phyloP scores from a whole-genome alignment of 169 alveolate species.

The Plasmodium fragile region DNA sequence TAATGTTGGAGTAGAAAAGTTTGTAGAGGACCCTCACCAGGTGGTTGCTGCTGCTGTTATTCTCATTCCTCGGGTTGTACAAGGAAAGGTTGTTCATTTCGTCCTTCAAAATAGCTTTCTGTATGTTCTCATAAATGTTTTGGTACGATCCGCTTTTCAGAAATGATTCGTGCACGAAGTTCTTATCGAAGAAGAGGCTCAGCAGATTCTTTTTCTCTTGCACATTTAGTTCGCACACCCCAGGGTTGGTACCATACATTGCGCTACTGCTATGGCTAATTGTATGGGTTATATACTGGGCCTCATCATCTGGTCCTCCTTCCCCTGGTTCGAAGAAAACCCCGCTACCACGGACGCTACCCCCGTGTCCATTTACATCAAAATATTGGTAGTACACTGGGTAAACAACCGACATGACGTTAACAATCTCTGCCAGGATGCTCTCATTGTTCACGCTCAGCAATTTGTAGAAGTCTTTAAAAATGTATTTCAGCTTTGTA shows the following conservation, averaged over 20 bases:
- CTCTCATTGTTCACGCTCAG: slow-evolving; percentile 16
- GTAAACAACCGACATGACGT: slow-evolving; percentile 34
- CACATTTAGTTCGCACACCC: slow-evolving; percentile 3
- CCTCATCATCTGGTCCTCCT: neutral
- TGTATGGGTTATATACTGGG: neutral
- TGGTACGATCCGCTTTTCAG: slow-evolving; percentile 1
- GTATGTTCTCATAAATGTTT: slow-evolving; percentile 64
- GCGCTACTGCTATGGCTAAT: neutral
- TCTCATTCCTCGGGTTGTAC: slow-evolving; percentile 19
- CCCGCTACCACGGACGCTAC: neutral
- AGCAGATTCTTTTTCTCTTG: slow-evolving; percentile 37
- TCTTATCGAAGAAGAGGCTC: slow-evolving; percentile 45
- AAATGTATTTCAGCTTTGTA: slow-evolving; percentile 67
- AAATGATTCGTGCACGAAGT: slow-evolving; percentile 45
- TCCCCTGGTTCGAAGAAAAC: neutral
- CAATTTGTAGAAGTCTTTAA: slow-evolving; percentile 67
- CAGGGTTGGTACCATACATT: neutral
- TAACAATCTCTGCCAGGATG: slow-evolving; percentile 28
- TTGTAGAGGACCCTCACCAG: slow-evolving; percentile 65
- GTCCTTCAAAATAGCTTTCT: slow-evolving; percentile 31
- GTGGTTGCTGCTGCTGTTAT: slow-evolving; percentile 37
- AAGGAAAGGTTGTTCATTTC: slow-evolving; percentile 52
- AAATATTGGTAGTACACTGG: slow-evolving; percentile 31
- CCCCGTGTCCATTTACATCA: neutral
- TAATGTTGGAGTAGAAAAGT: slow-evolving; percentile 41